phyloP scores from a whole-genome alignment of 2,329 filamentous ascomycete genomes.

The Leptographium radiaticola region DNA sequence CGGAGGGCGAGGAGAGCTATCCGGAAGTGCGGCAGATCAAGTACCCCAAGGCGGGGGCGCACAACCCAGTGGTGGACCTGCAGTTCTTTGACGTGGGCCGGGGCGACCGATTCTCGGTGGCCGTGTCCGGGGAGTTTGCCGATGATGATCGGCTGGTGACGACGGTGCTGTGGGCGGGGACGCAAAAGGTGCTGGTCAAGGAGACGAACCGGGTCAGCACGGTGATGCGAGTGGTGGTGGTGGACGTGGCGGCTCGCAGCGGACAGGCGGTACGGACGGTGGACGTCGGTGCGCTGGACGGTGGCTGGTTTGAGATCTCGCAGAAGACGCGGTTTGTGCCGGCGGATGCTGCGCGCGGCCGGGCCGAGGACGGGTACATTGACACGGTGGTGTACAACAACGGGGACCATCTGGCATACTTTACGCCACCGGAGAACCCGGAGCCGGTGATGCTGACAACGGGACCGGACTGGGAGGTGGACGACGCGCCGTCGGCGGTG shows the following conservation, averaged over 20 bases:
- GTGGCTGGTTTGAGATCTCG: conserved; percentile 93
- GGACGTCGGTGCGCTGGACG: conserved; percentile 74
- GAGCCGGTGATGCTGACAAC: conserved; percentile 77
- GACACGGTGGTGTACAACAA: conserved; percentile 80
- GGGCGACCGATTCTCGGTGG: conserved; percentile 66
- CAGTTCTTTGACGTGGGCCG: conserved; percentile 77
- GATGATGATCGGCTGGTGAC: conserved; percentile 83
- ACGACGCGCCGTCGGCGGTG: conserved; percentile 68
- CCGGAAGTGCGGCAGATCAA: conserved; percentile 88
- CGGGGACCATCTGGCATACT: conserved; percentile 87
- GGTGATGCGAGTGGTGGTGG: conserved; percentile 71
- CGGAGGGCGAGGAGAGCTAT: conserved; percentile 68
- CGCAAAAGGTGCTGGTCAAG: conserved; percentile 66
- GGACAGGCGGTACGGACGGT: conserved; percentile 69
- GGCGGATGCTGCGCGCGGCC: conserved; percentile 62
- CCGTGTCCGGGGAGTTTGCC: conserved; percentile 62
- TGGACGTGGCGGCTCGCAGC: conserved; percentile 61
- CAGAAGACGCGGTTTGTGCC: conserved; percentile 78
- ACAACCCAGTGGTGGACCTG: conserved; percentile 80
- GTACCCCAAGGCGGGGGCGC: conserved; percentile 89
- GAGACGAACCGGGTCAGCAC: conserved; percentile 94
- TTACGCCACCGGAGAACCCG: conserved; percentile 71
- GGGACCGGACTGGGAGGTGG: conserved; percentile 77
- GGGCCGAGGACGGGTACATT: conserved; percentile 77
- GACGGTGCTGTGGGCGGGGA: conserved; percentile 79